These are phyloP conservation scores for Diaporthe citriasiana DNA, from an alignment of 2,329 filamentous ascomycete genomes.

Conservation along the genomic window DNA sequence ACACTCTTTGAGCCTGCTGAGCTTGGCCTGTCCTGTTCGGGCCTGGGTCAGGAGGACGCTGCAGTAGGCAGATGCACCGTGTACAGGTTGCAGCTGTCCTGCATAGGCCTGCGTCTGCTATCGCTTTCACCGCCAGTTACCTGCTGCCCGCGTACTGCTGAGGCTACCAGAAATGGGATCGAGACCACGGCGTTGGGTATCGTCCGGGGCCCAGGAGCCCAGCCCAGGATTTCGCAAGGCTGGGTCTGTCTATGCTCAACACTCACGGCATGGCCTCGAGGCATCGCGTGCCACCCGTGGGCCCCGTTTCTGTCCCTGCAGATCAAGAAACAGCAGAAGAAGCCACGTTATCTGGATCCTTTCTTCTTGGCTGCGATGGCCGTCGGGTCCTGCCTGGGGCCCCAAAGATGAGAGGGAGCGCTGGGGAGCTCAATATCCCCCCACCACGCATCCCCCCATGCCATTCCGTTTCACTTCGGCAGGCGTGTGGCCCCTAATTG, in stretches of 20 bases:
- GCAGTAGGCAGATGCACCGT: conserved; percentile 21
- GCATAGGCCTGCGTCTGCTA: conserved; percentile 15
- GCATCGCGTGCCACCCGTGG: conserved; percentile 31
- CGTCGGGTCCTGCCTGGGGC: conserved; percentile 24
- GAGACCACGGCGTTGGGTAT: conserved; percentile 18
- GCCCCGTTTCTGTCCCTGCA: conserved; percentile 23
- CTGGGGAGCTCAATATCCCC: conserved; percentile 22
- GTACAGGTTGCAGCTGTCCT: conserved; percentile 18
- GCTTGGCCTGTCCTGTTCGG: conserved; percentile 7
- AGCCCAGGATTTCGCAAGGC: conserved; percentile 11
- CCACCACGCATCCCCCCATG: conserved; percentile 31
- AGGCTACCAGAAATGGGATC: conserved; percentile 23
- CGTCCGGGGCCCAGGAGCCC: background rate
- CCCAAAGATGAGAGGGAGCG: conserved; percentile 30
- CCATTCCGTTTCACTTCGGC: conserved; percentile 40
- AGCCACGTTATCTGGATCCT: conserved; percentile 39
- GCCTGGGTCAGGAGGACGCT: conserved; percentile 28
- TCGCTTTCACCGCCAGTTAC: conserved; percentile 28
- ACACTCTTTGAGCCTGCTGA: conserved; percentile 30
- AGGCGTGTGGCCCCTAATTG: conserved; percentile 34
- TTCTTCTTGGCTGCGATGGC: conserved; percentile 14
- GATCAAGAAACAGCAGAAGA: conserved; percentile 32
- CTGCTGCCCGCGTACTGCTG: conserved; percentile 22
- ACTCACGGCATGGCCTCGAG: conserved; percentile 19
- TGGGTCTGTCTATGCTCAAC: conserved; percentile 23